Evolutionary conservation across 768 basidiomycete genomes (phyloP).

Genomic region (Cyathus striatus): DNA sequence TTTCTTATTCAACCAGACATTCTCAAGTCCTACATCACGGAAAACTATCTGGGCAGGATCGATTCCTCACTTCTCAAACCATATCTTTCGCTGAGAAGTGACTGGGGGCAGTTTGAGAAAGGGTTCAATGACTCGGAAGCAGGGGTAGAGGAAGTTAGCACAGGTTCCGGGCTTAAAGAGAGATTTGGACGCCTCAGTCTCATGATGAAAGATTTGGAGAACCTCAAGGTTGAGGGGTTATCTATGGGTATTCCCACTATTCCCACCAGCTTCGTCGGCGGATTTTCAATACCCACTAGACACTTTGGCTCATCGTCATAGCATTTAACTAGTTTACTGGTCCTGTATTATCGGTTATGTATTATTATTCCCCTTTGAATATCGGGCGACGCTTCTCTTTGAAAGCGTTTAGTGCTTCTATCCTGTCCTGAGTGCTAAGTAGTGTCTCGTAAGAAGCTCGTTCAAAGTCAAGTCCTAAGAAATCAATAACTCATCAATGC

Average conservation of each 20-base stretch:
- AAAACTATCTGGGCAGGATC: slow-evolving; percentile 89
- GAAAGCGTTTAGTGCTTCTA: slow-evolving; percentile 84
- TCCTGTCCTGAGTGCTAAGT: slow-evolving; percentile 67
- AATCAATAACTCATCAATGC: not conserved
- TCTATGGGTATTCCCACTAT: slow-evolving; percentile 56
- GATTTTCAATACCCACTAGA: slow-evolving; percentile 41
- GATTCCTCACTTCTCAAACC: slow-evolving; percentile 83
- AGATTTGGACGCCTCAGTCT: slow-evolving; percentile 71
- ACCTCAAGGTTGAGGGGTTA: slow-evolving; percentile 57
- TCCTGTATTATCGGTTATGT: not conserved
- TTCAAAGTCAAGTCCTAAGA: slow-evolving; percentile 85
- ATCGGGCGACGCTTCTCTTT: slow-evolving; percentile 74
- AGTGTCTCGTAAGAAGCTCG: slow-evolving; percentile 80
- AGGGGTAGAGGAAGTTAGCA: slow-evolving; percentile 31
- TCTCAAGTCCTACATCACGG: slow-evolving; percentile 91
- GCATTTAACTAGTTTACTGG: slow-evolving; percentile 1
- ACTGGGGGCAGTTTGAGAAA: slow-evolving; percentile 85
- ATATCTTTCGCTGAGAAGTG: slow-evolving; percentile 85
- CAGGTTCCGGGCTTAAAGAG: slow-evolving; percentile 48
- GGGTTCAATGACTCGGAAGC: slow-evolving; percentile 63
- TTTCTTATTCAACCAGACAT: slow-evolving; percentile 97
- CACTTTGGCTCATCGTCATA: slow-evolving; percentile 30
- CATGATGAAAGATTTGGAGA: slow-evolving; percentile 87
- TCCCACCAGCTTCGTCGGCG: slow-evolving; percentile 45
- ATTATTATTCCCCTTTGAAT: slow-evolving; percentile 72